A percentile compares a stretch with the other conserved stretches of the same genome.
Evolutionary conservation across 495 filamentous ascomycete genomes (phyloP).

Genomic region (Tuber calosporum): DNA sequence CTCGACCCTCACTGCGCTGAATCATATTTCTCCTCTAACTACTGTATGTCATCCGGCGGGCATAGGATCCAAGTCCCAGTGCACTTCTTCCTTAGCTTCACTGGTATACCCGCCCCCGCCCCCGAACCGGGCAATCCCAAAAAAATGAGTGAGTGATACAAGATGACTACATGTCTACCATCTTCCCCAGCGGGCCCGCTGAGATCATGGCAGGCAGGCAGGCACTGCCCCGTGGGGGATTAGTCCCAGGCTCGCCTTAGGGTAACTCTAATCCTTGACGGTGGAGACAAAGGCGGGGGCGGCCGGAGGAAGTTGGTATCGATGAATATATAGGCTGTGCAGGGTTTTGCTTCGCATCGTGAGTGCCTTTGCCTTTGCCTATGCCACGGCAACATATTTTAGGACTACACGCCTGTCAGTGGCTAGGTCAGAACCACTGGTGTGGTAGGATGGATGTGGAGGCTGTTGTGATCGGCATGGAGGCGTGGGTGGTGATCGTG

Average conservation of each 20-base stretch:
- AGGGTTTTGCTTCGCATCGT: background rate
- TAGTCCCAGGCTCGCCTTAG: background rate
- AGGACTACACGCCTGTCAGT: background rate
- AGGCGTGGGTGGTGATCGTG: too few relatives aligned
- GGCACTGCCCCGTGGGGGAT: background rate
- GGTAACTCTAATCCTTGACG: background rate
- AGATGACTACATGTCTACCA: background rate
- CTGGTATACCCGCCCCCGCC: background rate
- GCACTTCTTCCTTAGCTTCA: background rate
- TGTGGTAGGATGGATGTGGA: background rate
- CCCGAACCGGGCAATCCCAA: background rate
- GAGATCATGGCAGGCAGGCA: background rate
- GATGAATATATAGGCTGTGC: background rate
- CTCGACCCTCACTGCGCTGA: too few relatives aligned
- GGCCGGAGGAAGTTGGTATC: background rate
- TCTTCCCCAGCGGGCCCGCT: background rate
- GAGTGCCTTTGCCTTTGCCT: background rate
- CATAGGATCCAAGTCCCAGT: background rate
- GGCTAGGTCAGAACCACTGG: background rate
- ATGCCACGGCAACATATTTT: background rate
- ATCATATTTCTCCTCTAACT: too few relatives aligned
- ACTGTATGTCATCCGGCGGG: too few relatives aligned
- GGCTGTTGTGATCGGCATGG: background rate
- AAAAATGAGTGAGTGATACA: background rate
- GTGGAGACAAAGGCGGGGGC: background rate